Evolutionary conservation across 768 basidiomycete species (phyloP).

Genomic region (Suillus subluteus): DNA sequence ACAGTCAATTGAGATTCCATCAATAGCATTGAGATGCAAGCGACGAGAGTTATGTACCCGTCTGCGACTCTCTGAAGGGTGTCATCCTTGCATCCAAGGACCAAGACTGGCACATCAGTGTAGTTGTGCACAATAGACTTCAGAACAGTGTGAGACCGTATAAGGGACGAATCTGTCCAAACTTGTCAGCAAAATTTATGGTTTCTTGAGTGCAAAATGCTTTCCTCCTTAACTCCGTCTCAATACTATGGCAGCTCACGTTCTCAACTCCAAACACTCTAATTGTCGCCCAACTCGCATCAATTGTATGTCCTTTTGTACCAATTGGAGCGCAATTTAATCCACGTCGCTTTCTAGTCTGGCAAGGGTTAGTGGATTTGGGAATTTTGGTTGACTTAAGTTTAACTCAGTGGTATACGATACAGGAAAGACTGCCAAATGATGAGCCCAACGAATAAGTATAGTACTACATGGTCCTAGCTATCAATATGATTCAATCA

Average conservation of each 20-base stretch:
- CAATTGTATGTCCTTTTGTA: too few species aligned
- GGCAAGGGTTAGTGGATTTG: too few species aligned
- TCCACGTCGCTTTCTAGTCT: too few species aligned
- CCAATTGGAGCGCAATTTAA: too few species aligned
- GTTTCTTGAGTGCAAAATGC: too few species aligned
- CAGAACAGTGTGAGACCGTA: constrained; percentile 91
- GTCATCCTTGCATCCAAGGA: constrained; percentile 83
- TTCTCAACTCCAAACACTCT: too few species aligned
- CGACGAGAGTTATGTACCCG: constrained; percentile 49
- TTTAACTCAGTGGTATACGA: too few species aligned
- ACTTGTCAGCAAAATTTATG: constrained; percentile 5
- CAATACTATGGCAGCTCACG: too few species aligned
- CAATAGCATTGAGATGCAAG: constrained; percentile 16
- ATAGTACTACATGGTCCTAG: neutral
- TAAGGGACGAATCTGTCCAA: constrained; percentile 63
- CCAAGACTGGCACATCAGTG: constrained; percentile 73
- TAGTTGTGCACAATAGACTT: constrained; percentile 66
- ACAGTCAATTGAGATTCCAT: constrained; percentile 16
- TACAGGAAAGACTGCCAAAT: too few species aligned
- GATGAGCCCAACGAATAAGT: neutral
- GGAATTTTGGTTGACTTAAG: too few species aligned
- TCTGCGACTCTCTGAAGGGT: constrained; percentile 81
- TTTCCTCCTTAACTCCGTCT: too few species aligned
- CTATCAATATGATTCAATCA: neutral
- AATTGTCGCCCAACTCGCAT: too few species aligned